Conservation (phyloP, 495 filamentous ascomycete genomes). For the Aspergillus baeticus region DNA sequence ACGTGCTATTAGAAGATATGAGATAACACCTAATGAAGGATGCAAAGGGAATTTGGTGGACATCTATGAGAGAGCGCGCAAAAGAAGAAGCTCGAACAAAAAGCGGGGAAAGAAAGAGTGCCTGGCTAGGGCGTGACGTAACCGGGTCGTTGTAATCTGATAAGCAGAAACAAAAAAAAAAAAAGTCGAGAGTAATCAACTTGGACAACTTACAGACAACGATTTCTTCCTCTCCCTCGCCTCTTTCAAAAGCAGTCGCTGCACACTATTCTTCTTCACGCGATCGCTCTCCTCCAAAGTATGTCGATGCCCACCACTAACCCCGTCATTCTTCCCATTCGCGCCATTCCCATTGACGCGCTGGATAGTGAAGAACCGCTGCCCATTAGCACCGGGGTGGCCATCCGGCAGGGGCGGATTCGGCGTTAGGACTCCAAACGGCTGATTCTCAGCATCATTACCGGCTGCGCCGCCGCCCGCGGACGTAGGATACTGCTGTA, state of each 20-base stretch:
- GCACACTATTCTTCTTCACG: slow-evolving; percentile 82
- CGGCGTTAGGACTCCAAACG: slow-evolving; percentile 44
- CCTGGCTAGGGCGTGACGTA: slow-evolving; percentile 16
- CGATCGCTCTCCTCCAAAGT: slow-evolving; percentile 75
- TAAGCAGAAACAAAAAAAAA: not conserved
- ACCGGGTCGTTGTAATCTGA: slow-evolving; percentile 3
- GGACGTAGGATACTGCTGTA: slow-evolving; percentile 14
- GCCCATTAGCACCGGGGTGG: slow-evolving; percentile 47
- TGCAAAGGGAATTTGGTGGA: not conserved
- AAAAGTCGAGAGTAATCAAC: slow-evolving; percentile 16
- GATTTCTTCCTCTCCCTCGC: slow-evolving; percentile 67
- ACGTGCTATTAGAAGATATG: slow-evolving; percentile 6
- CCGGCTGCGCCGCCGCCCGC: not conserved
- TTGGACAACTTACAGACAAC: slow-evolving; percentile 48
- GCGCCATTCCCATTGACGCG: slow-evolving; percentile 75
- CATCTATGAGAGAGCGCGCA: not conserved
- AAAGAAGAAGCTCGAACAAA: not conserved
- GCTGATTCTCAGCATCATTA: slow-evolving; percentile 21
- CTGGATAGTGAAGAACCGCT: slow-evolving; percentile 69
- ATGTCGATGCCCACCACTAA: slow-evolving; percentile 70
- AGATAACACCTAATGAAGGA: slow-evolving; percentile 7
- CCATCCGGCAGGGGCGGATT: slow-evolving; percentile 32
- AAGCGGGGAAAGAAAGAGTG: slow-evolving; percentile 9
- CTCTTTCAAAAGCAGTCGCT: slow-evolving; percentile 62
- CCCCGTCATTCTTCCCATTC: slow-evolving; percentile 69